phyloP scores from a whole-genome alignment of 768 basidiomycete genomes.

The Amanita muscaria region DNA sequence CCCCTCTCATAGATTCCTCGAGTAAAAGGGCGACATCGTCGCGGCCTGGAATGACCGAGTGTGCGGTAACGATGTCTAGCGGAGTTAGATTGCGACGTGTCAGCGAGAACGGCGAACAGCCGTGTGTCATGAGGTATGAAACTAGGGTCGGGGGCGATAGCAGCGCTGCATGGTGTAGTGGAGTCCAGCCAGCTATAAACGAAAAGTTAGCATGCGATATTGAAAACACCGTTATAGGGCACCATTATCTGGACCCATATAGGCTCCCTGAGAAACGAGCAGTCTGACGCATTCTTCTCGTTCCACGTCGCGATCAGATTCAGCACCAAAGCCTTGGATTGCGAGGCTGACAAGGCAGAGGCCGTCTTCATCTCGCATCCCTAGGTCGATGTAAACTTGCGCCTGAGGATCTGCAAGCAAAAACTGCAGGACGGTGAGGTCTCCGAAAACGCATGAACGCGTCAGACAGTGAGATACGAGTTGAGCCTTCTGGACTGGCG shows the following conservation, averaged over 20 bases:
- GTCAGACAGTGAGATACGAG: slow-evolving; percentile 67
- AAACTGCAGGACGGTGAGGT: slow-evolving; percentile 62
- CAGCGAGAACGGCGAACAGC: slow-evolving; percentile 71
- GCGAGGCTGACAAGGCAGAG: slow-evolving; percentile 68
- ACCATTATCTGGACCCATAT: slow-evolving; percentile 62
- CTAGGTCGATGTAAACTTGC: slow-evolving; percentile 59
- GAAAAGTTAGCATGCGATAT: slow-evolving; percentile 5
- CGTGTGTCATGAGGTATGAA: slow-evolving; percentile 87
- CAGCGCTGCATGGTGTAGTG: slow-evolving; percentile 86
- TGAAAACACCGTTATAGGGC: background rate
- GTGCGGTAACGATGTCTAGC: slow-evolving; percentile 82
- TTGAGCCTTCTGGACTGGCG: slow-evolving; percentile 55
- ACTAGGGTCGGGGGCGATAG: slow-evolving; percentile 85
- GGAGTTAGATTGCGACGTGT: slow-evolving; percentile 79
- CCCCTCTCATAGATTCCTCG: slow-evolving; percentile 79
- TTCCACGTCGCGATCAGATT: slow-evolving; percentile 78
- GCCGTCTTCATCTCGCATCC: slow-evolving; percentile 76
- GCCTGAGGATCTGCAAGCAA: slow-evolving; percentile 62
- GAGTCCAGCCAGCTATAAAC: slow-evolving; percentile 81
- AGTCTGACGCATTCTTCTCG: slow-evolving; percentile 84
- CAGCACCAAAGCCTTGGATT: slow-evolving; percentile 77
- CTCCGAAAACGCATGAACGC: slow-evolving; percentile 74
- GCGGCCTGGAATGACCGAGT: slow-evolving; percentile 71
- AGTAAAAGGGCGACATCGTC: slow-evolving; percentile 82
- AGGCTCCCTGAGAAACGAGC: slow-evolving; percentile 70